Conservation (phyloP, 1,284 basidiomycete genomes). For the Trichosporon inkin region DNA sequence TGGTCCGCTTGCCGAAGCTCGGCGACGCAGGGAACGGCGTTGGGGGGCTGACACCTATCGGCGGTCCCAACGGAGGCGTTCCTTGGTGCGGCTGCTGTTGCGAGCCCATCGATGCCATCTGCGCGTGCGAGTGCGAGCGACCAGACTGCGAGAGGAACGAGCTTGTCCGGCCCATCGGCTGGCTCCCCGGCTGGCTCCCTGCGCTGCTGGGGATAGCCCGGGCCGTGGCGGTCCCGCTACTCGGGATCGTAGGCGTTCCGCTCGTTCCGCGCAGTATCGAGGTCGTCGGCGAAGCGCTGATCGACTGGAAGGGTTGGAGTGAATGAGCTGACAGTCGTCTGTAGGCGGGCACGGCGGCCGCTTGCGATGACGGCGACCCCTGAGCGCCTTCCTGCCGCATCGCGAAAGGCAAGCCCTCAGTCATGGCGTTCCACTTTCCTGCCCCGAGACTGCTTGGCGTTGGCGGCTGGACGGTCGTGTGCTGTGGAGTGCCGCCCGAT, state of each 20-base stretch:
- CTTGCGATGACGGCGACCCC: neutral
- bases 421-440: conserved; percentile 39
- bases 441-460: conserved; percentile 22
- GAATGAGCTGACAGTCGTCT: conserved; percentile 45
- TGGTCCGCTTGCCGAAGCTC: conserved; percentile 41
- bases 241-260: neutral
- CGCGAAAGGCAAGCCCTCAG: conserved; percentile 46
- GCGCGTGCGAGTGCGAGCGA: conserved; percentile 48
- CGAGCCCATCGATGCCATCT: conserved; percentile 38
- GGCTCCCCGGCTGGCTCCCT: neutral
- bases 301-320: conserved; percentile 38
- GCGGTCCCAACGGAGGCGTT: neutral
- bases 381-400: neutral
- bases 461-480: neutral
- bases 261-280: conserved; percentile 30
- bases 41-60: neutral
- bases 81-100: conserved; percentile 1
- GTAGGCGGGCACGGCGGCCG: conserved; percentile 22
- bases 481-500: neutral
- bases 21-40: conserved; percentile 32
- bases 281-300: conserved; percentile 40
- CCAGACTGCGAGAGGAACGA: conserved; percentile 49
- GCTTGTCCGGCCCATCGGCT: conserved; percentile 29
- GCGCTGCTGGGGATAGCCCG: conserved; percentile 12
- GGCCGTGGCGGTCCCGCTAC: neutral